Conservation (phyloP, 176 grass and related monocot genomes). For the Musa acuminata region DNA sequence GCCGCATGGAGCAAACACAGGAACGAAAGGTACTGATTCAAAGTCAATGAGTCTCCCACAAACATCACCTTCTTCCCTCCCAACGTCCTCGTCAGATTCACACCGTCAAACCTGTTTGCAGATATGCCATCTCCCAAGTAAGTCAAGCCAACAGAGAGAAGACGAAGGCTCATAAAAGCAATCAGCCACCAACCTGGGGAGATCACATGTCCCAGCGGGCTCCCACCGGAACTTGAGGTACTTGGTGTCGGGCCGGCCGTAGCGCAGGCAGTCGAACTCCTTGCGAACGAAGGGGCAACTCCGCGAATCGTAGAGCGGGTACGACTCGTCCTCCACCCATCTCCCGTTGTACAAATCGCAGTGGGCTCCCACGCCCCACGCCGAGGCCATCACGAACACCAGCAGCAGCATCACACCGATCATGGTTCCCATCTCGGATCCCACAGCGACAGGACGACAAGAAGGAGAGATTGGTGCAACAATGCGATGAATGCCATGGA, state of each 20-base stretch:
- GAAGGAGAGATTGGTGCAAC: too few species aligned
- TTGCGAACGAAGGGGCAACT: constrained; percentile 64
- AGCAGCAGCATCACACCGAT: background rate
- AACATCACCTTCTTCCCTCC: constrained; percentile 5
- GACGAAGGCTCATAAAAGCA: background rate
- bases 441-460: too few species aligned
- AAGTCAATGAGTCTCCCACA: constrained; percentile 7
- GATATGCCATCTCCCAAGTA: too few species aligned
- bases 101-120: background rate
- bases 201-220: constrained; percentile 39
- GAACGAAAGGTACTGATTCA: background rate
- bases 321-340: constrained; percentile 68
- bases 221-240: constrained; percentile 76
- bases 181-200: constrained; percentile 31
- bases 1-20: background rate
- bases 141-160: background rate
- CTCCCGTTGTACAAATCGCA: constrained; percentile 40
- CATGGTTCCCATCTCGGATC: too few species aligned
- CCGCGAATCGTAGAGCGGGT: constrained; percentile 62
- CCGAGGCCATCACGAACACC: background rate
- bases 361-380: too few species aligned
- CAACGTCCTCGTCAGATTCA: background rate
- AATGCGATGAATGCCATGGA: too few species aligned
- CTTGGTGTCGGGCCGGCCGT: constrained; percentile 42
- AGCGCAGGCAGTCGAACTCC: constrained; percentile 69